Evolutionary conservation across 2,329 filamentous ascomycete genomes (phyloP).

Genomic region (Onygenales sp.): DNA sequence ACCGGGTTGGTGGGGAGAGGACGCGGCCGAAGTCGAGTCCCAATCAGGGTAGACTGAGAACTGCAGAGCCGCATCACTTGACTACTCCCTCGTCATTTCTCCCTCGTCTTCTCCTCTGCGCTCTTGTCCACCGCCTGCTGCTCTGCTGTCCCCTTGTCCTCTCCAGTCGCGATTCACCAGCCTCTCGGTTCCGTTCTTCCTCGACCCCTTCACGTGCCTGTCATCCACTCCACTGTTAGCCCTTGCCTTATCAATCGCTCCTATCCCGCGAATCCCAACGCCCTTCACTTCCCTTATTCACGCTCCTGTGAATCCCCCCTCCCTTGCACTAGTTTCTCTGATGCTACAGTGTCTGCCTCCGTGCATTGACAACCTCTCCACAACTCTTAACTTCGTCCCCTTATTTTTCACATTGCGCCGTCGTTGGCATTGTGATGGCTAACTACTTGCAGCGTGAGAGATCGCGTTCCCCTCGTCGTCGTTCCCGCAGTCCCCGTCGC

Average conservation of each 20-base stretch:
- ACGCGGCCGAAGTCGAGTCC: not conserved
- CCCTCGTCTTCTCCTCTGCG: not conserved
- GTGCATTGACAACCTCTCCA: too few species aligned
- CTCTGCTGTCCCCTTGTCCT: not conserved
- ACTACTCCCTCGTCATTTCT: not conserved
- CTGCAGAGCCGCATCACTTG: constrained; percentile 1
- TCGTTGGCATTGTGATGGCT: constrained; percentile 26
- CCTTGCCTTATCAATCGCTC: too few species aligned
- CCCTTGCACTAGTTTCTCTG: too few species aligned
- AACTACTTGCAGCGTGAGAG: constrained; percentile 62
- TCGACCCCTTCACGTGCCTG: not conserved
- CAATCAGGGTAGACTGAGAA: not conserved
- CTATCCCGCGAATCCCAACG: not conserved
- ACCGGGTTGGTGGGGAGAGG: not conserved
- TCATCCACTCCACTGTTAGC: not conserved
- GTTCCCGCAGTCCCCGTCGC: constrained; percentile 74
- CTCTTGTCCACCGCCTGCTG: not conserved
- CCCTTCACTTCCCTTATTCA: not conserved
- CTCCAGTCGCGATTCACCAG: not conserved
- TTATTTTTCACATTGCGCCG: too few species aligned
- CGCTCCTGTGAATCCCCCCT: too few species aligned
- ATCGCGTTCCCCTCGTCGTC: constrained; percentile 53
- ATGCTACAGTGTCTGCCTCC: too few species aligned
- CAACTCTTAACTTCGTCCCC: too few species aligned
- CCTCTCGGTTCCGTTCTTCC: not conserved